Base-by-base conservation (phyloP, 306 rosid species). In the Lathyrus sativus region DNA sequence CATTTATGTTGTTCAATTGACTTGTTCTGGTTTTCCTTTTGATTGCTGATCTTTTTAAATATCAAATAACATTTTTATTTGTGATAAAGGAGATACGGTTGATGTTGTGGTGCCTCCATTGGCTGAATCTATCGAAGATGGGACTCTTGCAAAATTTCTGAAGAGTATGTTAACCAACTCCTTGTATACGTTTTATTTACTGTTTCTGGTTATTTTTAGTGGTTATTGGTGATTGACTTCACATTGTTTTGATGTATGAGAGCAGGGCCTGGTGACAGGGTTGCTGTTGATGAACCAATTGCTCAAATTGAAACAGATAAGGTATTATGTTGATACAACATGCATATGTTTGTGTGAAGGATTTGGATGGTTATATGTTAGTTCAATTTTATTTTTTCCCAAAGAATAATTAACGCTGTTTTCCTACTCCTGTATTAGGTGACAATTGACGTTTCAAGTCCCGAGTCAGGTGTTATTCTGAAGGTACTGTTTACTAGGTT, bases 291-390 rank as follows among this genome's bases (percentile, higher is more conserved):
- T 57, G 96, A 90, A 71, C 83, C 91, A 38, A 85, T 90, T 80
- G 95, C 96, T 82, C 91, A 90, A 68, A 85, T 90, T 59, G 96
- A 87, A 78, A 90, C 96, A 29, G 96, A 90, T 79, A 90, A 87
- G 96, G 95, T 90, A 73, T 39, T 63, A 13, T 51, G 18, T 49
- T 55, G 38, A 65, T 59, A 17, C 70, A 72, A 37, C 29, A 22
- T 76, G 38, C 62, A 42, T 80, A 39, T 70, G 24, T 79, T 58
- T 53, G 9, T 14, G 31, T 14, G 42, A 71, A 74, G 14, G 70
- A 55, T 70, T 76, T 48, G 46, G 12, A 60, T 14, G 7, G 74
- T 72, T 55, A 45, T 26, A 62, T 64, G 24, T 3, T 9, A 29
- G 24, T 41, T 14, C 33, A 50, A 6, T 48, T 37, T 77, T 57